Evolutionary conservation across 1,284 basidiomycete species (phyloP), one percentile per base, ranked within the genome.

Genomic region (Anthracocystis setariae): DNA sequence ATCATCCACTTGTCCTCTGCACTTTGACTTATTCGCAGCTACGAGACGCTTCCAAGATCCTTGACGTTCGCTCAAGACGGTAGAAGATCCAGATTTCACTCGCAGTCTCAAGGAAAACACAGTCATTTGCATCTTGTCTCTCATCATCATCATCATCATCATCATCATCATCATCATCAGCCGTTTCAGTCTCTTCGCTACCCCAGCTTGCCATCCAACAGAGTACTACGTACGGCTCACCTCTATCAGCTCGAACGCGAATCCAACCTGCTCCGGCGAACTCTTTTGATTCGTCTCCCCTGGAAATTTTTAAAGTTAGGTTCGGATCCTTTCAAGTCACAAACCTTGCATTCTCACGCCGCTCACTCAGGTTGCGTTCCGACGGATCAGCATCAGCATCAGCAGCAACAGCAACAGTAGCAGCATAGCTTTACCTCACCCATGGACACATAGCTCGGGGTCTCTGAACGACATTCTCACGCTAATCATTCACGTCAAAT

Each of bases 341-440:
- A 37, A 27, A 37, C 23, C 17, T 48, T 44, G 38, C 21, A 39
- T 46, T 32, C 39, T 42, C 47, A 64, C 61, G 46, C 46, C 17
- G 35, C 21, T 38, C 35, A 18, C 38, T 44, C 23, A 33, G 21
- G 29, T 27, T 39, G 45, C 32, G 10, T 47, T 45, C 53, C 53
- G 52, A 48, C 57, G 57, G 45, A 38, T 42, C 53, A 43, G 43
- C n/a, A n/a, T n/a, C n/a, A n/a, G n/a, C n/a, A n/a, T n/a, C n/a
- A n/a, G n/a, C n/a, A n/a, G n/a, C n/a, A n/a, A n/a, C n/a, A n/a
- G n/a, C n/a, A n/a, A n/a, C n/a, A n/a, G n/a, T n/a, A n/a, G n/a
- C 20, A 49, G 25, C 17, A 32, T 20, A 25, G 23, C 13, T 35
- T 20, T 17, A 15, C 35, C 13, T 35, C 17, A 18, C 51, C 24